Conservation (phyloP, 306 rosid genomes). For the Benincasa hispida region DNA sequence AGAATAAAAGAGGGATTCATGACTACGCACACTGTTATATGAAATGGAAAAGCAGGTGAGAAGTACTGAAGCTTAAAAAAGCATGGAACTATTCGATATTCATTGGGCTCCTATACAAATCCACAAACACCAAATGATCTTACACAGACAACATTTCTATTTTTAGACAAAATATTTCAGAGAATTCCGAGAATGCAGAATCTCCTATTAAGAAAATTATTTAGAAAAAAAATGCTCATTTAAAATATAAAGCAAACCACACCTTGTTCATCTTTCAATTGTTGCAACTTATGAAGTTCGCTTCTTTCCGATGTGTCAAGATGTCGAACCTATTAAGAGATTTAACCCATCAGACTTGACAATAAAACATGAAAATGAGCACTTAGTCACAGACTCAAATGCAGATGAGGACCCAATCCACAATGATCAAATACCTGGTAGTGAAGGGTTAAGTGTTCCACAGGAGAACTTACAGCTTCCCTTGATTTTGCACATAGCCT, state of each 20-base stretch:
- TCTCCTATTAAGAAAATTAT: neutral
- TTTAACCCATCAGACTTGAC: neutral
- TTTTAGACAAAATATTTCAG: neutral
- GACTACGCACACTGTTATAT: neutral
- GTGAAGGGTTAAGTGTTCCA: slow-evolving; percentile 96
- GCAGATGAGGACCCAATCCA: neutral
- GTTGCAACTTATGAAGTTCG: slow-evolving; percentile 92
- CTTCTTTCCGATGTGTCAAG: slow-evolving; percentile 98
- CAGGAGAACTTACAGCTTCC: slow-evolving; percentile 99
- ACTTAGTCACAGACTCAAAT: neutral
- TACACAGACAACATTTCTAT: neutral
- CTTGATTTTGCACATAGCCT: slow-evolving; percentile 96
- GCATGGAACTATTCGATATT: neutral
- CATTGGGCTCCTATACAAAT: neutral
- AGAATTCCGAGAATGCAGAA: neutral
- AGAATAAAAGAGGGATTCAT: neutral
- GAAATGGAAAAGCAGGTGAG: neutral
- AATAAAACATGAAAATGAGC: neutral
- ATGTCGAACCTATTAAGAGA: slow-evolving; percentile 73
- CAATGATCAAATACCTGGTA: slow-evolving; percentile 60
- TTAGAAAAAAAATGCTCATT: too few relatives aligned
- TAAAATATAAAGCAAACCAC: neutral
- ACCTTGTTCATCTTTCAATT: slow-evolving; percentile 99
- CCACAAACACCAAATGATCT: neutral
- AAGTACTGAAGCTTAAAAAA: neutral